These are phyloP conservation scores for Botryotinia convoluta DNA, from an alignment of 2,329 filamentous ascomycete genomes.

Conservation along the genomic window DNA sequence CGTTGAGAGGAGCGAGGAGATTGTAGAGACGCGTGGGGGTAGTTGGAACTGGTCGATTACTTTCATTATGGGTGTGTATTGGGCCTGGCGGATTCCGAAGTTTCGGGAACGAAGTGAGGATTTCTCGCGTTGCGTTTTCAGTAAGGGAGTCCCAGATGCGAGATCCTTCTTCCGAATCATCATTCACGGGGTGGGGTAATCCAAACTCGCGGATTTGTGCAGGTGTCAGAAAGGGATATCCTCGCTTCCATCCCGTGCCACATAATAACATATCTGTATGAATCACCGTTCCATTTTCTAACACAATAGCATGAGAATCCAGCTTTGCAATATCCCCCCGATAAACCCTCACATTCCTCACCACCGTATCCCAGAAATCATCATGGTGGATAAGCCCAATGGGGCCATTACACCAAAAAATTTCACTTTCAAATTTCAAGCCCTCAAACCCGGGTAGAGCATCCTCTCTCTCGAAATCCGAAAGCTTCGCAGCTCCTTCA, in stretches of 20 bases:
- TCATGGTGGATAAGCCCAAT: constrained; percentile 33
- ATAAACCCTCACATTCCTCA: constrained; percentile 24
- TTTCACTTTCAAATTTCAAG: constrained; percentile 23
- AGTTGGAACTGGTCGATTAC: too few relatives aligned
- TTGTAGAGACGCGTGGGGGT: constrained; percentile 21
- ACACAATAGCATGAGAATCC: constrained; percentile 23
- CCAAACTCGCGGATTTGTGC: constrained; percentile 29
- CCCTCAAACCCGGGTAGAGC: constrained; percentile 19
- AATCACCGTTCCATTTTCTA: constrained; percentile 25
- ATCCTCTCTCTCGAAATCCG: constrained; percentile 28
- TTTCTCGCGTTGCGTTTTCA: constrained; percentile 13
- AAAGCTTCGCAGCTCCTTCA: constrained; percentile 29
- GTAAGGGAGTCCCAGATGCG: constrained; percentile 31
- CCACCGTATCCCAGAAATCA: constrained; percentile 33
- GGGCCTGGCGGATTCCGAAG: constrained; percentile 15
- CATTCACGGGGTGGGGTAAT: constrained; percentile 27
- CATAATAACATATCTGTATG: constrained; percentile 33
- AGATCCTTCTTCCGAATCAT: constrained; percentile 26
- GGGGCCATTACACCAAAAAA: constrained; percentile 35
- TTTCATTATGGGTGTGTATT: not conserved
- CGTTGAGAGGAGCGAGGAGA: constrained; percentile 4
- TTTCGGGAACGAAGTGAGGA: constrained; percentile 13
- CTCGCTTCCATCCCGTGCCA: constrained; percentile 33
- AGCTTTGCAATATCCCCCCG: constrained; percentile 26
- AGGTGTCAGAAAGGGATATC: constrained; percentile 32